Base-by-base conservation (phyloP, 164 flowering plant genomes). In the Annona squamosa region DNA sequence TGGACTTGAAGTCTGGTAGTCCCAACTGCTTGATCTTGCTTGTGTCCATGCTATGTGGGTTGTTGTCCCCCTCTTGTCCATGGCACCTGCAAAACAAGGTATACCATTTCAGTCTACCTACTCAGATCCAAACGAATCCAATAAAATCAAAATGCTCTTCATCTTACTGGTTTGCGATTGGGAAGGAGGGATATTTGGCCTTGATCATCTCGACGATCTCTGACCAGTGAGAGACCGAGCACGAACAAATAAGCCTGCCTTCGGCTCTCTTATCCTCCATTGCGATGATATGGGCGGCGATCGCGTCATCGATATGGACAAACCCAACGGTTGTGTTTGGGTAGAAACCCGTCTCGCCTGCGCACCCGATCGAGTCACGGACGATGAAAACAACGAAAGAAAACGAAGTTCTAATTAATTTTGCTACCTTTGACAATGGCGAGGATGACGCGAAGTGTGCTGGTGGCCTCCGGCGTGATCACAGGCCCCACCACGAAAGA, bases 301-400 rank as follows among this genome's bases (percentile, higher is more conserved):
- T 84, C 43, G 88, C 97, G 72, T 93, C 98, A 5, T 96, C 90
- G 68, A 91, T 89, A 86, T 93, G 98, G 69, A 93, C 94, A 67
- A 95, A 93, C 47, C 98, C 99, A 7, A 91, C 66, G 1, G 79
- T 86, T 5, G 72, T 81, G 79, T 95, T 90, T 66, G 95, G 95
- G 61, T 87, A 90, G 59, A 82, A 90, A 5, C 85, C 88, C 48
- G 48, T 45, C 62, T 72, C 6, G 73, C 97, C 98, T 90, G 68
- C 17, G 37, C 37, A 26, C 37, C 37, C 37, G 37, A 26, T 26
- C 37, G 37, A 26, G 37, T 26, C 37, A 26, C 37, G 37, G 37
- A 26, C 37, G 37, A 26, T 26, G 37, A 1, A 26, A 26, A 26
- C 37, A 26, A 26, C 37, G 37, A 26, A 26, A 26, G 37, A 26